phyloP scores from a whole-genome alignment of 352 stramenopile genomes.

The Globisporangium middletonii region DNA sequence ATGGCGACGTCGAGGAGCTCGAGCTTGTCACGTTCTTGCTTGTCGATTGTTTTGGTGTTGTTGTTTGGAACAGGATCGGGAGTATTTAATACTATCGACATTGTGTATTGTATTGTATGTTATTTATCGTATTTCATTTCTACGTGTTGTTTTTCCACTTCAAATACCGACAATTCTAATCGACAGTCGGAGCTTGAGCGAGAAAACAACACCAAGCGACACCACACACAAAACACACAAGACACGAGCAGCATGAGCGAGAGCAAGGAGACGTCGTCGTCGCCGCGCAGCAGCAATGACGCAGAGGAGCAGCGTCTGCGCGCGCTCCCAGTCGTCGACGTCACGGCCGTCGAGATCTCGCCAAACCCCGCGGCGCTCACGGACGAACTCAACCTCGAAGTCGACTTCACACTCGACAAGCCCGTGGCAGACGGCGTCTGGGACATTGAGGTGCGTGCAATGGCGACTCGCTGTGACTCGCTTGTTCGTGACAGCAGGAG shows the following conservation, averaged over 20 bases:
- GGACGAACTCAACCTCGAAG: conserved; percentile 74
- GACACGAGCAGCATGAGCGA: conserved; percentile 53
- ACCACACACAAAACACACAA: background rate
- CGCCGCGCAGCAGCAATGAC: conserved; percentile 5
- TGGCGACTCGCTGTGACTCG: background rate
- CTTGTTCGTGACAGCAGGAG: background rate
- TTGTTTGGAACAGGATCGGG: background rate
- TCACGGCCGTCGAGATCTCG: conserved; percentile 76
- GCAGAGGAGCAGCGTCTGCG: conserved; percentile 41
- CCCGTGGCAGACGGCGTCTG: conserved; percentile 61
- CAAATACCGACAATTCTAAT: background rate
- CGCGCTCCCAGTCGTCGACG: conserved; percentile 46
- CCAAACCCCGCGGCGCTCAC: conserved; percentile 72
- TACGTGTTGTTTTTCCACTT: background rate
- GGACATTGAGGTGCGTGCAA: conserved; percentile 57
- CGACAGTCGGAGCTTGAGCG: background rate
- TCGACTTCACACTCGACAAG: conserved; percentile 69
- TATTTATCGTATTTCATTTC: background rate
- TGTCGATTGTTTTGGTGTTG: background rate
- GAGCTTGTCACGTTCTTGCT: background rate
- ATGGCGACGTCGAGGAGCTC: conserved; percentile 19
- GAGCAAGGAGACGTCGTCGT: conserved; percentile 32
- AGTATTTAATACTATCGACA: background rate
- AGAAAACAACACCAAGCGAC: background rate
- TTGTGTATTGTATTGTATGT: background rate